Base-by-base conservation (phyloP, 2,329 filamentous ascomycete species). In the Ascochyta fabae region DNA sequence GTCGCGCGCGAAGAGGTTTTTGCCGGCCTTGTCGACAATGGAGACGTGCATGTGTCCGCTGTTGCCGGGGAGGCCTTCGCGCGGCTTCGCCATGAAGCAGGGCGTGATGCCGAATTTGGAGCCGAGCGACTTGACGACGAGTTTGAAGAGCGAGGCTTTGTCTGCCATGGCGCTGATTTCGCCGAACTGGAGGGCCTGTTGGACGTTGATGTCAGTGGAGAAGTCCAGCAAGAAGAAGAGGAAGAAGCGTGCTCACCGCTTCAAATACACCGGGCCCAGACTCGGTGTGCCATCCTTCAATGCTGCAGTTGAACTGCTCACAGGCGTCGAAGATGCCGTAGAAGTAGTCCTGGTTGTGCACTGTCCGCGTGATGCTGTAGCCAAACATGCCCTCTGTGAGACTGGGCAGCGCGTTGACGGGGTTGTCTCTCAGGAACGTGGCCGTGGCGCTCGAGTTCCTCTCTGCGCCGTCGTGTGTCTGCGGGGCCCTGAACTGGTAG, bases 41-140 rank as follows among this genome's bases (percentile, higher is more conserved):
- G 94, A 98, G 59, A 98, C 83, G 75, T 99, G 95, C 83, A 96
- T 94, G 74, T 99, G 95, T 1, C 95, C 95, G 60, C 90, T 95
- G 80, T 98, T 98, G 42, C 95, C 95, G 0, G 95, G 95, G 0
- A 98, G 81, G 0, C 93, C 92, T 68, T 96, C 86, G 63, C 90
- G 88, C 3, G 95, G 95, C 77, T 99, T 99, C 15, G 95, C 95
- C 95, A 99, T 99, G 81, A 99, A 99, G 77, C 91, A 96, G 0
- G 95, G 95, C 0, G 92, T 96, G 71, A 99, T 96, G 64, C 91
- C 92, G 73, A 92, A 91, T 71, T 91, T 89, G 53, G 87, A 89
- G 40, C 91, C 91, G 35, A 96, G 86, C 9, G 91, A 92, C 78
- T 96, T 97, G 62, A 96, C 92, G 19, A 90, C 87, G 67, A 96